Conservation (phyloP, 768 basidiomycete species). For the Chlorophyllum brunneum region DNA sequence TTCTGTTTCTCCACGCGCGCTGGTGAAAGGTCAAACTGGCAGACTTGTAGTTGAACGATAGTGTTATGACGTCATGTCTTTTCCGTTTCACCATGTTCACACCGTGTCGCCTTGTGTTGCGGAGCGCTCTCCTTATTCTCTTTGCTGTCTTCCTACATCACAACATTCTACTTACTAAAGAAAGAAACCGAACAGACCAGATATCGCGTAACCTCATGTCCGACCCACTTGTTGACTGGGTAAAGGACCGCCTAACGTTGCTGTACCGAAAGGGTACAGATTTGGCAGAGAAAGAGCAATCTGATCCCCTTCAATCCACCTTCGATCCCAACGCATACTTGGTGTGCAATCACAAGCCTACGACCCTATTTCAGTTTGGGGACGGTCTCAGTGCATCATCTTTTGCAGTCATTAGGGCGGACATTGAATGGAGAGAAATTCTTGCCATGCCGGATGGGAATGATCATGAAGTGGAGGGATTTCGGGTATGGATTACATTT, state of each 20-base stretch:
- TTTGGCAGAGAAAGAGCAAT: neutral
- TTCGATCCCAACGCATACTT: neutral
- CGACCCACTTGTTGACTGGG: neutral
- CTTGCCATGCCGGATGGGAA: slow-evolving; percentile 12
- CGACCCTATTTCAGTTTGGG: slow-evolving; percentile 24
- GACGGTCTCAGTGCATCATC: slow-evolving; percentile 20
- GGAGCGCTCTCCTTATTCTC: neutral
- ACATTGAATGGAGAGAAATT: slow-evolving; percentile 32
- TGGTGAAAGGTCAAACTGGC: too few species aligned
- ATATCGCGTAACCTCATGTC: neutral
- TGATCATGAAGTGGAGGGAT: slow-evolving; percentile 15
- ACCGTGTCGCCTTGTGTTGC: neutral
- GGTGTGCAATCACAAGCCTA: slow-evolving; percentile 22
- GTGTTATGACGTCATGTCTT: neutral
- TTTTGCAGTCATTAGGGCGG: slow-evolving; percentile 17
- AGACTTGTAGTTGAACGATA: neutral
- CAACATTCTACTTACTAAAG: too few species aligned
- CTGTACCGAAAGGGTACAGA: neutral
- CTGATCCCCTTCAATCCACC: neutral
- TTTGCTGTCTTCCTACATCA: neutral
- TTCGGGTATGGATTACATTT: neutral
- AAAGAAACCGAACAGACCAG: too few species aligned
- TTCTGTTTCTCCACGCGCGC: too few species aligned
- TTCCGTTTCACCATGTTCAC: neutral
- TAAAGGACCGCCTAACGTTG: neutral